Evolutionary conservation across 352 stramenopile genomes (phyloP), one percentile per base, ranked within the genome.

Genomic region (Phytophthora foliorum): DNA sequence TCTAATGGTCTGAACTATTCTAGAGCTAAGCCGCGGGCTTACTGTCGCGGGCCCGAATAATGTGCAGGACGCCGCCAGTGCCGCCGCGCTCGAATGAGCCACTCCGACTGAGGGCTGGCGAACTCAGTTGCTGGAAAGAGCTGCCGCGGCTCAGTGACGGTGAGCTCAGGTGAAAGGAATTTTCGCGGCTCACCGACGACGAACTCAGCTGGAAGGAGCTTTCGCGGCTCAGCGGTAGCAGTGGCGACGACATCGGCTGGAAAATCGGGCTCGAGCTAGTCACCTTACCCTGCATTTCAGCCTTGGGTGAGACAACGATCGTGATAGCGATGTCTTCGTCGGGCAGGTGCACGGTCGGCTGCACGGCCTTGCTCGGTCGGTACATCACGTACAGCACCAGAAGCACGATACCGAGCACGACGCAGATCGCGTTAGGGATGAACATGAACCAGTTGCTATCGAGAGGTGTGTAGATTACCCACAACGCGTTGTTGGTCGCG

Each of bases 361-460:
- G 62, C 9, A 50, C 36, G 7, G 29, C 54, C 31, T 72, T 71
- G 34, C 65, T 67, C 8, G 71, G 72, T 53, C 84, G 72, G 70
- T 83, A 90, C 48, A 81, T 58, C 32, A 64, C 31, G 52, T 88
- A 90, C 11, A 90, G 53, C 9, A 61, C 59, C 44, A 79, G 61
- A 54, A 86, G 68, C 10, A 72, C 41, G 24, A 77, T 25, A n/a
- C 75, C 76, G 11, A 87, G 60, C 16, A 72, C 50, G 53, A 81
- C 59, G 4, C 70, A 82, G 38, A 79, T 74, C 6, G 71, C 57
- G 57, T 86, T 84, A 5, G 78, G 78, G 39, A 77, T 67, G 48
- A 89, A 74, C 63, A 88, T 78, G 67, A 88, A 74, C 77, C 72
- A 86, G 68, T 85, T 79, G 41, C 53, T 67, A 42, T 81, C 68